Evolutionary conservation across 306 rosid genomes (phyloP).

Genomic region (Cucurbita argyrosperma): DNA sequence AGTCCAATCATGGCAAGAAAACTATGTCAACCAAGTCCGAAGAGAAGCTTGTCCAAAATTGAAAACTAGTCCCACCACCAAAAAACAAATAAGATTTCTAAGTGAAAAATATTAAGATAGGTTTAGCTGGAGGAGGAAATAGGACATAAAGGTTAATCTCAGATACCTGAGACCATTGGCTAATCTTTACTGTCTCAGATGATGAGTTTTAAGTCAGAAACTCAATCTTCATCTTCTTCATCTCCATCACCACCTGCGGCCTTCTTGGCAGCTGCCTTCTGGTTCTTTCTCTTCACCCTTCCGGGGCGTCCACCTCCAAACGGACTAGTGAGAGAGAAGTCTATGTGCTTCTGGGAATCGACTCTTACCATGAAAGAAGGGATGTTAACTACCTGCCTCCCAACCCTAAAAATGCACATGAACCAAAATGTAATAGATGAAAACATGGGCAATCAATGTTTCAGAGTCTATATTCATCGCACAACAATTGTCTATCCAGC

Average conservation of each 20-base stretch:
- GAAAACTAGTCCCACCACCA: neutral
- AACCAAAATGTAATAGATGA: neutral
- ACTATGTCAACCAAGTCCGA: neutral
- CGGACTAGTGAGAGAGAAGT: conserved; percentile 22
- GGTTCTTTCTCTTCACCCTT: conserved; percentile 26
- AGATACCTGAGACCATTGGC: neutral
- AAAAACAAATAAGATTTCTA: neutral
- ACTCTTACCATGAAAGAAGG: conserved; percentile 27
- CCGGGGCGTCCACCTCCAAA: conserved; percentile 30
- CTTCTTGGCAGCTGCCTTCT: conserved; percentile 24
- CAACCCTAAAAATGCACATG: neutral
- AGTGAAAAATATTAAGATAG: neutral
- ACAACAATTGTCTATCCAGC: neutral
- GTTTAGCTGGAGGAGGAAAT: neutral
- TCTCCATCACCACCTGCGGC: conserved; percentile 18
- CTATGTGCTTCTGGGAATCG: conserved; percentile 27
- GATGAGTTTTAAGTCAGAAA: neutral
- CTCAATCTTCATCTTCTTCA: conserved; percentile 23
- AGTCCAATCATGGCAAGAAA: neutral
- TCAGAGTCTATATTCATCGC: neutral
- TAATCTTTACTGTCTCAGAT: neutral
- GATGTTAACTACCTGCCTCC: conserved; percentile 28
- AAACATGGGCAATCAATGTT: neutral
- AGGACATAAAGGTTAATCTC: neutral
- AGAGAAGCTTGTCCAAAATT: neutral